These are phyloP conservation scores for Podila verticillata DNA, from an alignment of 192 early-diverging fungal species.

Conservation along the genomic window DNA sequence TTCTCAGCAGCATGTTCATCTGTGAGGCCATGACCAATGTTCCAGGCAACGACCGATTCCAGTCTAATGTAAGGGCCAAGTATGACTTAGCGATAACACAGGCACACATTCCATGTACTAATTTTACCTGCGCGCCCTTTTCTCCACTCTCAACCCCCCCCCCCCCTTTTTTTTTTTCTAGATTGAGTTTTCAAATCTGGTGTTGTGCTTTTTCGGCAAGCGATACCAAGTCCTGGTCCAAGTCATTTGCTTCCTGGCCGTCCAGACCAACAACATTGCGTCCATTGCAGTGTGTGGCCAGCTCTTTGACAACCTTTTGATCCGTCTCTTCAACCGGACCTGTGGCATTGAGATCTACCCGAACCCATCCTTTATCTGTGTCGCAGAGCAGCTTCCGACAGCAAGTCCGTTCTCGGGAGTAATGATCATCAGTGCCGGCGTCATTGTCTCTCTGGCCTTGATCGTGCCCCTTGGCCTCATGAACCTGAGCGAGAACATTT, in stretches of 20 bases:
- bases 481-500: conserved; percentile 74
- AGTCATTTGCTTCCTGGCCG: conserved; percentile 68
- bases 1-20: conserved; percentile 70
- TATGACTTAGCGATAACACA: not conserved
- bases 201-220: conserved; percentile 70
- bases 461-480: conserved; percentile 68
- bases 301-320: conserved; percentile 72
- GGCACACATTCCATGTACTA: no score
- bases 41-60: conserved; percentile 75
- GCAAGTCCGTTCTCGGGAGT: conserved; percentile 69
- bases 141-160: conserved; percentile 7
- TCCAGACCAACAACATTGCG: conserved; percentile 77
- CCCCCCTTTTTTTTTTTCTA: conserved; percentile 32
- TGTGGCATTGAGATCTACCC: conserved; percentile 75
- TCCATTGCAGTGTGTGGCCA: conserved; percentile 77
- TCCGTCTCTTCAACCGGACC: conserved; percentile 66
- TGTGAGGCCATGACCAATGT: conserved; percentile 75
- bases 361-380: conserved; percentile 63
- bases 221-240: conserved; percentile 72
- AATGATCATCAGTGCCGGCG: conserved; percentile 69
- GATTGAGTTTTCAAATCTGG: conserved; percentile 79
- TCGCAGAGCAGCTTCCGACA: conserved; percentile 29
- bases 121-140: not conserved
- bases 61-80: conserved; percentile 54
- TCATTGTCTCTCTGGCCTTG: conserved; percentile 57